phyloP scores from a whole-genome alignment of 768 basidiomycete genomes.

The Pulveroboletus sp. region DNA sequence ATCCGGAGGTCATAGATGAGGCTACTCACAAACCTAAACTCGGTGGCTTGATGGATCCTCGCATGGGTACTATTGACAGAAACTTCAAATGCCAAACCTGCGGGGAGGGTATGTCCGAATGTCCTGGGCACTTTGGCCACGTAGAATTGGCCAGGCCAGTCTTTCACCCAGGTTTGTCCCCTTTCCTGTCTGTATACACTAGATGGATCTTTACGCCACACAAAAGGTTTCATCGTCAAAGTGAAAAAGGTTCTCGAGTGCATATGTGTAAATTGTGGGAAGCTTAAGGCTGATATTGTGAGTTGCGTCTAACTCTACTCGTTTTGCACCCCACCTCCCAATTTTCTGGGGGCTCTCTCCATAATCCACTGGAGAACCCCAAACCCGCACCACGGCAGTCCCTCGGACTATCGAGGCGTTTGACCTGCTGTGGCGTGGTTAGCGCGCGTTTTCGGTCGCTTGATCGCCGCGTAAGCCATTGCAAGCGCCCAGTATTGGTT shows the following conservation, averaged over 20 bases:
- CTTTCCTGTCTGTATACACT: neutral
- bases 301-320: conserved; percentile 82
- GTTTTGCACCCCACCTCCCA: conserved; percentile 90
- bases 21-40: conserved; percentile 82
- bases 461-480: conserved; percentile 80
- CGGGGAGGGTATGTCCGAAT: conserved; percentile 99
- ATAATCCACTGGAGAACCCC: conserved; percentile 84
- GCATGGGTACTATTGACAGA: conserved; percentile 96
- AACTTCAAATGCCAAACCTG: conserved; percentile 99
- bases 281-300: conserved; percentile 95
- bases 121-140: conserved; percentile 98
- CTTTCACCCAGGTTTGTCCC: conserved; percentile 82
- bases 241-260: conserved; percentile 99
- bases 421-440: conserved; percentile 72
- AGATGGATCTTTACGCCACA: neutral
- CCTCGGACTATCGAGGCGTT: conserved; percentile 77
- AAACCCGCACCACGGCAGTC: conserved; percentile 79
- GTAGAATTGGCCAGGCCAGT: conserved; percentile 97
- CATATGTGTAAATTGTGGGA: conserved; percentile 98
- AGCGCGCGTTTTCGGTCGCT: conserved; percentile 90
- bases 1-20: conserved; percentile 99
- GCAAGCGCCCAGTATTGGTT: conserved; percentile 68
- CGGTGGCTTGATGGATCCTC: conserved; percentile 95
- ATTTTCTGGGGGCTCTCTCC: conserved; percentile 99
- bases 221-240: conserved; percentile 89